Evolutionary conservation across 1,139 yeast genomes (phyloP).

Genomic region (Neolecta irregularis): DNA sequence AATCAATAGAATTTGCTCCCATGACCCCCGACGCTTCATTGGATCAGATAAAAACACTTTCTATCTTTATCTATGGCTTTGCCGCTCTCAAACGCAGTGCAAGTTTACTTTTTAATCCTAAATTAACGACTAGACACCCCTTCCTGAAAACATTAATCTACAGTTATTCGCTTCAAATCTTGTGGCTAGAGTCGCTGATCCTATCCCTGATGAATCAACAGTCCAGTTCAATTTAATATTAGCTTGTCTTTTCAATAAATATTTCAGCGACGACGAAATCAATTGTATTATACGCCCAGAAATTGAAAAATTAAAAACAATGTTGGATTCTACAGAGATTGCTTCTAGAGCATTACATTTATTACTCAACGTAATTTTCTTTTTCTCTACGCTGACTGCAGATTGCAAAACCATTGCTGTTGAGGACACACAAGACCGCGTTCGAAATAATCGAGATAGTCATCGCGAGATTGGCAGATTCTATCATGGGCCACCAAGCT

Average conservation of each 20-base stretch:
- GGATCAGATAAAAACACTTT: constrained; percentile 3
- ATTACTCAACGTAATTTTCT: too few species aligned
- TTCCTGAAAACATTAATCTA: too few species aligned
- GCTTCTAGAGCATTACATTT: too few species aligned
- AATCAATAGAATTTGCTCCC: too few species aligned
- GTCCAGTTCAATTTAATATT: too few species aligned
- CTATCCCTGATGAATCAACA: too few species aligned
- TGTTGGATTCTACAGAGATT: too few species aligned
- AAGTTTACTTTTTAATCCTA: constrained; percentile 5
- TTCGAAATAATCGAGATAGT: constrained; percentile 27
- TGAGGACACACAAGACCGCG: constrained; percentile 41
- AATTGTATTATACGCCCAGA: neutral
- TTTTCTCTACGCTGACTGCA: constrained; percentile 35
- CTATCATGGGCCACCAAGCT: constrained; percentile 24
- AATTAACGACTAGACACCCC: neutral
- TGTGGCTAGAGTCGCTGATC: too few species aligned
- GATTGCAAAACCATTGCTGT: constrained; percentile 54
- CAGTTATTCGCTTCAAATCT: too few species aligned
- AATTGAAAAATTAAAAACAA: too few species aligned
- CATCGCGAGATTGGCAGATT: constrained; percentile 26
- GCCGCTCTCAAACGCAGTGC: constrained; percentile 2
- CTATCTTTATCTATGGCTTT: constrained; percentile 3
- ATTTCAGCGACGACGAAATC: neutral
- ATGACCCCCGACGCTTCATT: constrained; percentile 1
- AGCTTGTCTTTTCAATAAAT: constrained; percentile 1